Evolutionary conservation across 345 rosid species (phyloP), one percentile per base, ranked within the genome.

Genomic region (Conringia planisiliqua): DNA sequence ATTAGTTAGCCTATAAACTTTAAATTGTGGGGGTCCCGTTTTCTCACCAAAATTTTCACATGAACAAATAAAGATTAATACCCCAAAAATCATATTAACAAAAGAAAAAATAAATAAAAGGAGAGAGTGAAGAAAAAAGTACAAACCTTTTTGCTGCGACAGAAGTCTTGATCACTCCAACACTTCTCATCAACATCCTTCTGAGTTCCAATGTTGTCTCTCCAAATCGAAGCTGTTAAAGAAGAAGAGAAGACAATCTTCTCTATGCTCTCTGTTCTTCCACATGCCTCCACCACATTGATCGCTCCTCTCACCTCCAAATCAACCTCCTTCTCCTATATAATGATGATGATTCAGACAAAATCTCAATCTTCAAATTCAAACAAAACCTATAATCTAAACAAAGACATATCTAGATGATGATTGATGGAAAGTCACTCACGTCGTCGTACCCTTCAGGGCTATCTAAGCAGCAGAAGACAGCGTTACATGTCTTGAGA

Each of bases 251-350:
- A 89, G 27, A 92, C 90, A 44, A 90, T 66, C 77, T 90, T 92
- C 11, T 86, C 83, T 22, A 88, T 76, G 17, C 62, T 77, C n/a
- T 85, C 85, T 35, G 91, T 92, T 60, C 88, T 91, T 16, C 91
- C 97, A 61, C 96, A 87, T 10, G 97, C 96, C 79, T 92, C 97
- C 62, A 90, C 87, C 48, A 86, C 87, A 75, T 92, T 90, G 65
- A 88, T 88, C n/a, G 89, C 95, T 78, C 93, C 95, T 72, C 95
- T 86, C 24, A 85, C 93, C 71, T 92, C 98, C 85, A 84, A 63
- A 78, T 92, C 92, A 73, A 72, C 87, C 59, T 67, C 78, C 5
- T 67, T 57, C 56, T 92, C 93, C 96, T 93, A 33, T 10, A 58
- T 43, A 70, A 22, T 22, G 2, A 43, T 22, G 2, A 54, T 44